Percentiles rank a stretch among this genome's conserved stretches.
phyloP scores from a whole-genome alignment of 306 rosid species.

The Malus fusca region DNA sequence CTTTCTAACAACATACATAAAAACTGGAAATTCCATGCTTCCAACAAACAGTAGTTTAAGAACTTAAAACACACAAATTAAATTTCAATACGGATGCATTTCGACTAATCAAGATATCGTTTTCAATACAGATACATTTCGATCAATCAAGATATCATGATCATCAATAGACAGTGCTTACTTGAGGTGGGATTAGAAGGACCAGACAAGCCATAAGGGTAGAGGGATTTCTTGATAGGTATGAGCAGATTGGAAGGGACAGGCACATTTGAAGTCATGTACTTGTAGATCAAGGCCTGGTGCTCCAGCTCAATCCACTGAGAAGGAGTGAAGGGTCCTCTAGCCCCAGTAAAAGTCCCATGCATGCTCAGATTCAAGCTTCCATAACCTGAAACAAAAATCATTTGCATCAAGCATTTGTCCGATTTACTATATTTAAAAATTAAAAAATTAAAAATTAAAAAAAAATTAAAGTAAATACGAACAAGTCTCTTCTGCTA shows the following conservation, averaged over 20 bases:
- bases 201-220: slow-evolving; percentile 31
- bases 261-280: slow-evolving; percentile 39
- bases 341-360: slow-evolving; percentile 23
- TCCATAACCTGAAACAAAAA: slow-evolving; percentile 32
- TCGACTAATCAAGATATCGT: not conserved
- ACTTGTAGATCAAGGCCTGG: slow-evolving; percentile 59
- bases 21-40: not conserved
- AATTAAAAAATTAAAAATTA: not conserved
- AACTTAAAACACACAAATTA: not conserved
- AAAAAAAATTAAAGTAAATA: not conserved
- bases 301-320: slow-evolving; percentile 58
- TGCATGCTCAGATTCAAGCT: slow-evolving; percentile 34
- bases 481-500: not conserved
- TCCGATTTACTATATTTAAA: not conserved
- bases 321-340: slow-evolving; percentile 49
- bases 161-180: slow-evolving; percentile 11
- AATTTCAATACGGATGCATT: not conserved
- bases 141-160: not conserved
- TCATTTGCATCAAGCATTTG: not conserved
- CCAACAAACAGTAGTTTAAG: not conserved
- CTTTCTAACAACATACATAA: slow-evolving; percentile 1
- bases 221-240: slow-evolving; percentile 41
- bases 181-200: slow-evolving; percentile 31
- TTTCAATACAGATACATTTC: not conserved
- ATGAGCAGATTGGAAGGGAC: slow-evolving; percentile 45